Evolutionary conservation across 441 rosid species (phyloP).

Genomic region (Euphorbia schlechtendalii): DNA sequence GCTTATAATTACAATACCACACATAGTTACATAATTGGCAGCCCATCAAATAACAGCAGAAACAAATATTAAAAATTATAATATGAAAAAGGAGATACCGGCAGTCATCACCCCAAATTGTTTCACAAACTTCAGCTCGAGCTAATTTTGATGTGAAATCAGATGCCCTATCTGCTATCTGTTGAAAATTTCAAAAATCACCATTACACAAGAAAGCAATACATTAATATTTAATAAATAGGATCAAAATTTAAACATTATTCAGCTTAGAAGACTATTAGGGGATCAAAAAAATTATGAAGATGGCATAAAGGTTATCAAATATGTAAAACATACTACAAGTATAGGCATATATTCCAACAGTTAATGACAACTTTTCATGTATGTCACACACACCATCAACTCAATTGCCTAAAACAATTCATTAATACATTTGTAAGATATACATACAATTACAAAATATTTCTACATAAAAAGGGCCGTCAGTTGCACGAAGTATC

Average conservation of each 20-base stretch:
- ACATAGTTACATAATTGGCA: neutral
- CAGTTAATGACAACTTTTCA: neutral
- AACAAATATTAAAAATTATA: conserved; percentile 12
- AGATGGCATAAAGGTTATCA: neutral
- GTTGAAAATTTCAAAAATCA: conserved; percentile 27
- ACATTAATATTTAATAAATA: neutral
- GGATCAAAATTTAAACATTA: neutral
- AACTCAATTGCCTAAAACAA: neutral
- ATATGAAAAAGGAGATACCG: conserved; percentile 32
- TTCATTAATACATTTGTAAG: neutral
- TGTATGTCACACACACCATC: neutral
- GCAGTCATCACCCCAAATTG: conserved; percentile 45
- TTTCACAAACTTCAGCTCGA: conserved; percentile 51
- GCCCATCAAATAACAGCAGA: no score
- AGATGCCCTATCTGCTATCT: conserved; percentile 44
- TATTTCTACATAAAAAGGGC: no score
- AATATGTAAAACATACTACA: neutral
- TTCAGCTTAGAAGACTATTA: neutral
- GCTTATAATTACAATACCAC: neutral
- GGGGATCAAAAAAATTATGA: neutral
- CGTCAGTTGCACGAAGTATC: no score
- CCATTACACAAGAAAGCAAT: neutral
- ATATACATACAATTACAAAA: no score
- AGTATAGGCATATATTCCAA: neutral
- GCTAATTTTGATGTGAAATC: conserved; percentile 46